Evolutionary conservation across 441 rosid species (phyloP).

Genomic region (Erodium texanum): DNA sequence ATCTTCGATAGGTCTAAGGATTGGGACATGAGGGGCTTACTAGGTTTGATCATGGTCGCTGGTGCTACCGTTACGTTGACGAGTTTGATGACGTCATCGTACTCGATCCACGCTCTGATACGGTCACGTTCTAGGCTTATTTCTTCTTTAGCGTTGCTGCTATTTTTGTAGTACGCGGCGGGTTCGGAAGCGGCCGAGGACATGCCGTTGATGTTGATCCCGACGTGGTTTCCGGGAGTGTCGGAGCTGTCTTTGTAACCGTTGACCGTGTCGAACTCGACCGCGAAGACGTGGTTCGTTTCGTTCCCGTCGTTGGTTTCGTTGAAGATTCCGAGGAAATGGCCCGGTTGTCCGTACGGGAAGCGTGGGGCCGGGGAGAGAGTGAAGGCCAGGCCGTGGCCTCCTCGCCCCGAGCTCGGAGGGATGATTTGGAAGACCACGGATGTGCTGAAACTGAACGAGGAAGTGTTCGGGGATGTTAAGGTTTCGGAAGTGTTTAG

Average conservation of each 20-base stretch:
- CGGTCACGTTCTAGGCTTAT: slow-evolving; percentile 31
- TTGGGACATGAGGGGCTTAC: slow-evolving; percentile 24
- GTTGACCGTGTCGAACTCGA: slow-evolving; percentile 60
- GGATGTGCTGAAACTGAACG: slow-evolving; percentile 46
- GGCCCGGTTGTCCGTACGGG: slow-evolving; percentile 30
- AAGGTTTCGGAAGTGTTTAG: slow-evolving; percentile 11
- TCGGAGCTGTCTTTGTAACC: slow-evolving; percentile 30
- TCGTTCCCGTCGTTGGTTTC: neutral
- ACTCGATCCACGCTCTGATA: slow-evolving; percentile 49
- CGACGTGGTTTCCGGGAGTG: slow-evolving; percentile 36
- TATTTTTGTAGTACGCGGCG: slow-evolving; percentile 21
- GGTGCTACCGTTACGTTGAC: slow-evolving; percentile 40
- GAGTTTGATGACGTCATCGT: slow-evolving; percentile 25
- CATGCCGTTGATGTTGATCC: slow-evolving; percentile 40
- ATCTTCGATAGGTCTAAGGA: neutral
- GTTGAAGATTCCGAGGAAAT: slow-evolving; percentile 49
- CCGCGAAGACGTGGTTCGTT: slow-evolving; percentile 44
- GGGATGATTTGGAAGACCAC: slow-evolving; percentile 46
- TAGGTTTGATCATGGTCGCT: slow-evolving; percentile 19
- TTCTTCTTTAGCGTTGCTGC: slow-evolving; percentile 17
- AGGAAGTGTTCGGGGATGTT: slow-evolving; percentile 12
- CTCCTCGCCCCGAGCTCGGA: slow-evolving; percentile 35
- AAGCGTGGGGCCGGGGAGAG: slow-evolving; percentile 38
- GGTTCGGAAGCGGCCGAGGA: slow-evolving; percentile 8
- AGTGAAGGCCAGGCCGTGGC: slow-evolving; percentile 56